Evolutionary conservation across 208 protist species (phyloP).

Genomic region (Trichomonas tenax): DNA sequence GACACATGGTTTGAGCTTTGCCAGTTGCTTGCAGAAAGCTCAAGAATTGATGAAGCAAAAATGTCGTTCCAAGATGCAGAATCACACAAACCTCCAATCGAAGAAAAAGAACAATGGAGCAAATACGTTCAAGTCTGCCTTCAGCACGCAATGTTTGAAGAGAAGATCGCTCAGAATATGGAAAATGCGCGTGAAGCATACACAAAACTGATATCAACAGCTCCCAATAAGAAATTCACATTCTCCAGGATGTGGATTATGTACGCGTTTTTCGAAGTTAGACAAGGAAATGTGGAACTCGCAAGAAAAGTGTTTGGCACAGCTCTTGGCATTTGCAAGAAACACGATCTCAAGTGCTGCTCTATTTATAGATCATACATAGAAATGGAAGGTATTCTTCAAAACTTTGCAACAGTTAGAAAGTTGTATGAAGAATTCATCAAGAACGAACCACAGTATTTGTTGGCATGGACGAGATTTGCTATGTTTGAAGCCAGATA

Average conservation of each 20-base stretch:
- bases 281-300: background rate
- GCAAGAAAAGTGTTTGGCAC: background rate
- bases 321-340: background rate
- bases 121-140: background rate
- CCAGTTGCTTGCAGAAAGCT: background rate
- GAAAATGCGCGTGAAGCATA: constrained; percentile 16
- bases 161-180: background rate
- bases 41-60: background rate
- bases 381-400: background rate
- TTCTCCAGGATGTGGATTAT: constrained; percentile 1
- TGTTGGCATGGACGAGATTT: background rate
- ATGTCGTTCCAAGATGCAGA: background rate
- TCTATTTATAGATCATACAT: constrained; percentile 7
- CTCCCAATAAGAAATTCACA: constrained; percentile 19
- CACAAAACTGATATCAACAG: background rate
- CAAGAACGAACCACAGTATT: background rate
- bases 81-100: background rate
- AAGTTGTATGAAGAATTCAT: constrained; percentile 1
- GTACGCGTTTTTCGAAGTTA: constrained; percentile 11
- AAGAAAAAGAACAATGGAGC: constrained; percentile 19
- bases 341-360: background rate
- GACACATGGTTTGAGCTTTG: constrained; percentile 14
- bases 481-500: background rate
- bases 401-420: background rate
- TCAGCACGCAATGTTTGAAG: constrained; percentile 16